phyloP scores from a whole-genome alignment of 192 early-diverging fungal genomes.

The Podochytrium sp. region DNA sequence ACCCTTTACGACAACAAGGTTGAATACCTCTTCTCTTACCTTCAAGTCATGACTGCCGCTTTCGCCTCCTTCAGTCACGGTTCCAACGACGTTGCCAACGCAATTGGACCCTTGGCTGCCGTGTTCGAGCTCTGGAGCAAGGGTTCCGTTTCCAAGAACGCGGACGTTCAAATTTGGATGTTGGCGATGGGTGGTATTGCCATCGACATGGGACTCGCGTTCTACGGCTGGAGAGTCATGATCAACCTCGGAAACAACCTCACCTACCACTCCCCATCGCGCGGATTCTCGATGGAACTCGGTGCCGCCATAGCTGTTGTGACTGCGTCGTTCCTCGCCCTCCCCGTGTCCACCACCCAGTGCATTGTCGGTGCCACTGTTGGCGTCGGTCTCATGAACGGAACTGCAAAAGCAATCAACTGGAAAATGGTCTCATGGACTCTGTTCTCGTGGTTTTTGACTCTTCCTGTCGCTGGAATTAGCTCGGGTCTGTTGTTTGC shows the following conservation, averaged over 20 bases:
- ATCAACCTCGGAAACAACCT: conserved; percentile 80
- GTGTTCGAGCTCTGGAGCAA: conserved; percentile 75
- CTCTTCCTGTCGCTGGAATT: conserved; percentile 73
- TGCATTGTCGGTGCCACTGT: conserved; percentile 81
- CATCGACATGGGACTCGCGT: conserved; percentile 76
- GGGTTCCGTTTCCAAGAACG: conserved; percentile 54
- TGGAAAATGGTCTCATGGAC: conserved; percentile 79
- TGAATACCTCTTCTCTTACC: conserved; percentile 81
- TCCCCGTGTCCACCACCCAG: conserved; percentile 85
- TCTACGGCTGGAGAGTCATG: conserved; percentile 82
- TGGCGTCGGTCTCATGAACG: conserved; percentile 76
- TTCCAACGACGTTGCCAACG: conserved; percentile 86
- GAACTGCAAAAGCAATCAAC: conserved; percentile 67
- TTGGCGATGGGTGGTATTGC: conserved; percentile 72
- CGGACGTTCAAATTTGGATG: conserved; percentile 75
- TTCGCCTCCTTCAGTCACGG: conserved; percentile 86
- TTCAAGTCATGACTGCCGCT: conserved; percentile 80
- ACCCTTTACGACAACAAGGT: conserved; percentile 72
- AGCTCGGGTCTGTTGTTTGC: conserved; percentile 70
- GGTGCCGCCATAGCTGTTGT: conserved; percentile 78
- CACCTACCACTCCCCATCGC: conserved; percentile 78
- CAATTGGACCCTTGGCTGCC: conserved; percentile 77
- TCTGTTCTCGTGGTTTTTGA: conserved; percentile 75
- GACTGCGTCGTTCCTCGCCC: conserved; percentile 75
- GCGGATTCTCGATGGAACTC: conserved; percentile 80